Base-by-base conservation (phyloP, 2,329 filamentous ascomycete genomes). In the Lachnellula cervina region DNA sequence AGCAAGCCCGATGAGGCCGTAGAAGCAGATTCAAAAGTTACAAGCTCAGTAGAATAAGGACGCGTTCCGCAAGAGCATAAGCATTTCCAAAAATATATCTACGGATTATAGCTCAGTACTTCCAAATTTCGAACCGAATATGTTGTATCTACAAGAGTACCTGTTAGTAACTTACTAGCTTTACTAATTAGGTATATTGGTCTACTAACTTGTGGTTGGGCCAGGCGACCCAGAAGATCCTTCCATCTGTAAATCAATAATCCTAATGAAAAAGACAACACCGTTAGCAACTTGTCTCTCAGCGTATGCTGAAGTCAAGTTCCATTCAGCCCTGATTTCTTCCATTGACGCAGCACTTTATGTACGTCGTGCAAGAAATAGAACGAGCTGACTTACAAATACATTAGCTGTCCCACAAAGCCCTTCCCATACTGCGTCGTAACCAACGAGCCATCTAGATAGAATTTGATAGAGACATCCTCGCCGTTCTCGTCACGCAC, bases 381-480 rank as follows among this genome's bases (percentile, higher is more conserved):
- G 21, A 23, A 23, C 21, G 21, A 23, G 21, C 21, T 23, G 21
- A 53, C 58, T 59, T 16, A 62, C 59, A 62, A 53, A 37, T 51
- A 63, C 48, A 60, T 76, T 70, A 59, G 48, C 64, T 78, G 72
- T 3, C 77, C 79, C 5, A 79, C 71, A 63, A 76, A 81, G 0
- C 71, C 75, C 16, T 69, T 72, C 1, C 78, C 80, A 43, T 75
- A 72, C 64, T 83, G 80, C 3, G 74, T 80, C 21, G 76, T 72
- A 7, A 80, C 65, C 38, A 77, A 67, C 28, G 63, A 64, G 3
- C 73, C 79, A 62, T 83, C 77, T 69, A 83, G 71, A 62, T 76
- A 82, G 64, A 82, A 83, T 58, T 74, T 77, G 0, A 77, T 74
- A n/a, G 72, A 70, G 9, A 81, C 74, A 64, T 82, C 77, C 55